Conservation (phyloP, 345 rosid species). For the Excoecaria agallocha region DNA sequence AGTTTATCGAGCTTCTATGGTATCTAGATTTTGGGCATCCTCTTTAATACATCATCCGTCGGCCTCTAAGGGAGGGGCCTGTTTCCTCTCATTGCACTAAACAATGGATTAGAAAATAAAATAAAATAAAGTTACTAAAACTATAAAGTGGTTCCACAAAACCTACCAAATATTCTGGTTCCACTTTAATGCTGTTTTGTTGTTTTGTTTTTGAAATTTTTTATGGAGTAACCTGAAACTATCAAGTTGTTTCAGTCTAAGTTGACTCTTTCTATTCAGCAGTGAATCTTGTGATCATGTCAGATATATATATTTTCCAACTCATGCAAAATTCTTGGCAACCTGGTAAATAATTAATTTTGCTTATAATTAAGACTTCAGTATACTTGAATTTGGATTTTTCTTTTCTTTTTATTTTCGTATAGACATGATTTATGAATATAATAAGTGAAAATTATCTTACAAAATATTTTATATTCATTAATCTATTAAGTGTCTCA, state of each 20-base stretch:
- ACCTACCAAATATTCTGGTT: neutral
- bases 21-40: too few species aligned
- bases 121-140: too few species aligned
- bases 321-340: neutral
- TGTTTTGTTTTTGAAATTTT: slow-evolving; percentile 6
- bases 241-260: neutral
- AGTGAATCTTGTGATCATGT: neutral
- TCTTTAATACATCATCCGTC: too few species aligned
- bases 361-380: neutral
- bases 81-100: neutral
- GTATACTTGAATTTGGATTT: neutral
- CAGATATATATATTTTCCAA: neutral
- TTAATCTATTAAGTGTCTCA: too few species aligned
- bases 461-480: too few species aligned
- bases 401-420: neutral
- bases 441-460: too few species aligned
- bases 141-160: neutral
- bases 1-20: too few species aligned
- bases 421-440: too few species aligned
- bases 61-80: neutral
- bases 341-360: neutral
- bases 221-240: neutral
- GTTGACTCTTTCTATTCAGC: neutral
- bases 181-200: neutral
- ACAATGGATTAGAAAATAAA: neutral